Evolutionary conservation across 352 stramenopile species (phyloP).

Genomic region (Pythium phragmitis): DNA sequence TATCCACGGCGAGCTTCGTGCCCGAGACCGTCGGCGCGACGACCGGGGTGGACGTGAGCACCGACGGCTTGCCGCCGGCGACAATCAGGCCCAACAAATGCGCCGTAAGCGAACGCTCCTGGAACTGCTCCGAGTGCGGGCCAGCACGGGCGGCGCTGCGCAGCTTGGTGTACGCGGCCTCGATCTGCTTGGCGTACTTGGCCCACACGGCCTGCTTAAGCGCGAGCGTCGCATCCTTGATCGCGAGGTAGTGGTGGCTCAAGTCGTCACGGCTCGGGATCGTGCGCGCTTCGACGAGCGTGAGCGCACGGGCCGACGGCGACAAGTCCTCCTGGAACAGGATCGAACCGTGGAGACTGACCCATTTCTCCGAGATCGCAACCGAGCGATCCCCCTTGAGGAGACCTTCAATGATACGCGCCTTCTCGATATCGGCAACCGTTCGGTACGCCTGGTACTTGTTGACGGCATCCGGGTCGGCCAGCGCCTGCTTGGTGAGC

Average conservation of each 20-base stretch:
- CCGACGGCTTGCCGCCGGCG: constrained; percentile 45
- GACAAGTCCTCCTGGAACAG: constrained; percentile 68
- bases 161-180: constrained; percentile 58
- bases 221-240: constrained; percentile 64
- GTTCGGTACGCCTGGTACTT: constrained; percentile 76
- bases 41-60: constrained; percentile 41
- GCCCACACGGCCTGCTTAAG: constrained; percentile 69
- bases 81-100: constrained; percentile 67
- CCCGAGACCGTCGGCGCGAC: constrained; percentile 46
- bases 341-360: constrained; percentile 64
- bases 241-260: constrained; percentile 63
- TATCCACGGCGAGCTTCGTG: constrained; percentile 46
- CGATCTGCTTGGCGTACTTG: constrained; percentile 60
- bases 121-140: constrained; percentile 70
- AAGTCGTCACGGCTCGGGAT: constrained; percentile 63
- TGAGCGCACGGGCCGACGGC: constrained; percentile 60
- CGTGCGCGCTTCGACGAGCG: constrained; percentile 52
- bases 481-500: constrained; percentile 64
- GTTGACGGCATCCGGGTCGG: constrained; percentile 72
- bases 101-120: constrained; percentile 64
- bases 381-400: constrained; percentile 46
- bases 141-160: constrained; percentile 39
- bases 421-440: constrained; percentile 66
- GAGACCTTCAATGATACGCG: constrained; percentile 63
- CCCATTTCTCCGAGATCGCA: constrained; percentile 56